Base-by-base conservation (phyloP, 306 rosid species). In the Vigna nakashimae region DNA sequence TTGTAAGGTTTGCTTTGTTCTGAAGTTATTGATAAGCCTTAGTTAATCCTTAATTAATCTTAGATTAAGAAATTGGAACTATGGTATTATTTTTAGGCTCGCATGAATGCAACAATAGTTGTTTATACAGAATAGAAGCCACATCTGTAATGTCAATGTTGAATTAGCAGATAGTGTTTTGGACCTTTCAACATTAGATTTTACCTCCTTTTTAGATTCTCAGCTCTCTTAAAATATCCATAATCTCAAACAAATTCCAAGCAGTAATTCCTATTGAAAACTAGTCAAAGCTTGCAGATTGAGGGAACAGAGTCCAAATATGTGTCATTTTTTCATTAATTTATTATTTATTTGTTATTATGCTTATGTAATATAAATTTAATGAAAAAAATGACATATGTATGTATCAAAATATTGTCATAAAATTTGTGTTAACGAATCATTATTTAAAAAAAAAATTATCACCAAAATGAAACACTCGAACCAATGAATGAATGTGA, bases 61-160 rank as follows among this genome's bases (percentile, higher is more conserved):
- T 53, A 34, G 24, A 9, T 7, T 5, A 16, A 2, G 32, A 8
- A 26, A 43, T 36, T 40, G 30, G 17, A 30, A 4, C 13, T 24
- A 8, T 57, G 5, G 32, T 50, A 8, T 43, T 58, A 14, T 67
- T 65, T 78, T 78, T 43, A 86, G 87, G 82, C 86, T 36, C 84
- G 77, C 78, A 69, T 88, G 16, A 82, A 43, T 82, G 2, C 71
- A 74, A 55, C 62, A 81, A 45, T 86, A 51, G 88, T 84, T 4
- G 81, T 87, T 14, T 84, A 6, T 59, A 22, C 80, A 4, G 63
- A 79, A 79, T 66, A 4, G 62, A 79, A 79, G 88, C 62, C 6
- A 0, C 2, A 9, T 65, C 80, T 10, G 65, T 79, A 63, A 53
- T 17, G 26, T 53, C 26, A 53, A 17, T 18, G 59, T 14, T 49